Evolutionary conservation across 108 stramenopile genomes (phyloP).

Genomic region (Pseudonitzschia pungens): DNA sequence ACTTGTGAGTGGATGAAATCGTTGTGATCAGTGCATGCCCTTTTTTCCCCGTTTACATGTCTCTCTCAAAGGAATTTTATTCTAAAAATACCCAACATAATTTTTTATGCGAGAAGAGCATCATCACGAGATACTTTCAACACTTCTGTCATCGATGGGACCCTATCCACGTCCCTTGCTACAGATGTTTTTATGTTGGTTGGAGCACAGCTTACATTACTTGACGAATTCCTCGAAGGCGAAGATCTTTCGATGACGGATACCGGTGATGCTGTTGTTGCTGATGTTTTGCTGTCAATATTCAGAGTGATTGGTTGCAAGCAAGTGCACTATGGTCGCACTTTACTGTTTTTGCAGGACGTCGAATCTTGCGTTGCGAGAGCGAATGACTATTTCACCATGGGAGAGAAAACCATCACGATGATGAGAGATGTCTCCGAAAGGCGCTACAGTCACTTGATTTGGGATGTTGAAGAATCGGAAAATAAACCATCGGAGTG

Average conservation of each 20-base stretch:
- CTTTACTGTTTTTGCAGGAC: constrained; percentile 51
- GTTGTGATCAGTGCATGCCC: not conserved
- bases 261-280: constrained; percentile 49
- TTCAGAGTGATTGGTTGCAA: constrained; percentile 52
- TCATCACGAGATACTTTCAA: constrained; percentile 6
- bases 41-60: not conserved
- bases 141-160: constrained; percentile 4
- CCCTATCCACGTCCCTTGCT: constrained; percentile 61
- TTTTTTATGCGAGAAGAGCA: too few species aligned
- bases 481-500: constrained; percentile 8
- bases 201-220: constrained; percentile 57
- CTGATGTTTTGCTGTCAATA: constrained; percentile 55
- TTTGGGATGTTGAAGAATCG: constrained; percentile 18
- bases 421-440: constrained; percentile 37
- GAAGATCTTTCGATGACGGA: constrained; percentile 23
- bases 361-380: constrained; percentile 69
- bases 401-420: constrained; percentile 68
- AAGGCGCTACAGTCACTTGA: constrained; percentile 24
- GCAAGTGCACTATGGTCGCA: constrained; percentile 54
- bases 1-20: constrained; percentile 26
- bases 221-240: constrained; percentile 61
- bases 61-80: not conserved
- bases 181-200: constrained; percentile 81
- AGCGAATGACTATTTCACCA: constrained; percentile 74
- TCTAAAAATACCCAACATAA: too few species aligned